Evolutionary conservation across 495 filamentous ascomycete genomes (phyloP), one percentile per base, ranked within the genome.

Genomic region (Neurospora tetrasperma): DNA sequence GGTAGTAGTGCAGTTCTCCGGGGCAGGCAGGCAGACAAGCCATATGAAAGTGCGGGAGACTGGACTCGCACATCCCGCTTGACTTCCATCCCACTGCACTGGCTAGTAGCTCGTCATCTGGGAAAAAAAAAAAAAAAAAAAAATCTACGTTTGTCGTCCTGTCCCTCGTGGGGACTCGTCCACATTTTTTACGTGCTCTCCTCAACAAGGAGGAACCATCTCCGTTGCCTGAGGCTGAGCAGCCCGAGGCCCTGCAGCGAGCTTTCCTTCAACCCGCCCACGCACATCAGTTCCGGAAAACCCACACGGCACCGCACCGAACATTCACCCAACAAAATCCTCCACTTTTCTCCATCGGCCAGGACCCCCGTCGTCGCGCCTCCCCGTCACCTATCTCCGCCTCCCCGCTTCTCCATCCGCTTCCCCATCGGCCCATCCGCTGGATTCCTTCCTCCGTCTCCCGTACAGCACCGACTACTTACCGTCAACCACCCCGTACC

Each of bases 221-320:
- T 59, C 48, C 12, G 7, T 62, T 62, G 39, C 39, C 39, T 39
- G 54, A 62, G 54, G 48, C 54, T 31, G 54, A 62, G 54, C 54
- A 62, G 54, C 48, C 48, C 54, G 12, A 62, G 23, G 54, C 23
- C 54, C 54, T 62, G 23, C n/a, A 23, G n/a, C 27, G 48, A 14
- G 11, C 54, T 62, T 48, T 59, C 11, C 11, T 12, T 14, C 48
- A 59, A 54, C 48, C 48, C 48, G 12, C 48, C 48, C 48, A 59
- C 48, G 35, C 69, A 42, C 40, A 74, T 70, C 38, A 73, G 71
- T 72, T 46, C 74, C 72, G 72, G 72, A 35, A 66, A 75, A 72
- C 48, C 69, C 69, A 27, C 62, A 72, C 42, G 54, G 42, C 27
- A 69, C 46, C 14, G 54, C 71, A 31, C 71, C 48, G 18, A 70